Base-by-base conservation (phyloP, 2,329 filamentous ascomycete genomes). In the Capronia epimyces region DNA sequence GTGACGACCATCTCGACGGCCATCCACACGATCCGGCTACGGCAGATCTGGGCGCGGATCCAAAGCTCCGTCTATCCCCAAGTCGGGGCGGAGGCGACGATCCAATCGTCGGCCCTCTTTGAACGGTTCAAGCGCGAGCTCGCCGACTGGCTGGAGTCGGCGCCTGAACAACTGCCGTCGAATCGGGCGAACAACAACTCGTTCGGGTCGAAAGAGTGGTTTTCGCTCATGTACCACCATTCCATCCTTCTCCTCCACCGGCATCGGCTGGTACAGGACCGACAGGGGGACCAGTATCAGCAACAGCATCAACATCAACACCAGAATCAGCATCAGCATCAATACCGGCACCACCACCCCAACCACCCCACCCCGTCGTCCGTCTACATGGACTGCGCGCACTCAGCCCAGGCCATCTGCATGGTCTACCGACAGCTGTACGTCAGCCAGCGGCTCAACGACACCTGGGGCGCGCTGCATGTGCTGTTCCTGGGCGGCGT, bases 191-290 rank as follows among this genome's bases (percentile, higher is more conserved):
- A 68, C 1, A 44, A 43, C 34, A 45, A 49, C 29, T 31, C 42
- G 4, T 72, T 69, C 50, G 63, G 67, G 0, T 69, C 69, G 0
- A 51, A 52, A 4, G 63, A 65, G 10, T 72, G 69, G 69, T 72
- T 72, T 41, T 51, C 62, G 2, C 59, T 72, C 1, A 66, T 66
- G 1, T 71, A 71, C 41, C 56, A 70, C 48, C 64, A 72, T 49
- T 66, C 68, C 1, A 65, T 72, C 18, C 58, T 72, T 3, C 56
- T 71, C 2, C 57, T 73, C 1, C 70, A 72, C 45, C 63, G 68
- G 1, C 47, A 52, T 27, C 48, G 46, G 8, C 49, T 52, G 10
- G 56, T 60, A 3, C 42, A 46, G 10, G 9, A 8, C 16, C 21
- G 32, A 25, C n/a, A n/a, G 24, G 43, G 5, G 42, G 8, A 3